Evolutionary conservation across 805 yeast genomes (phyloP), one percentile per base, ranked within the genome.

Genomic region (Candida arabinofermentans): DNA sequence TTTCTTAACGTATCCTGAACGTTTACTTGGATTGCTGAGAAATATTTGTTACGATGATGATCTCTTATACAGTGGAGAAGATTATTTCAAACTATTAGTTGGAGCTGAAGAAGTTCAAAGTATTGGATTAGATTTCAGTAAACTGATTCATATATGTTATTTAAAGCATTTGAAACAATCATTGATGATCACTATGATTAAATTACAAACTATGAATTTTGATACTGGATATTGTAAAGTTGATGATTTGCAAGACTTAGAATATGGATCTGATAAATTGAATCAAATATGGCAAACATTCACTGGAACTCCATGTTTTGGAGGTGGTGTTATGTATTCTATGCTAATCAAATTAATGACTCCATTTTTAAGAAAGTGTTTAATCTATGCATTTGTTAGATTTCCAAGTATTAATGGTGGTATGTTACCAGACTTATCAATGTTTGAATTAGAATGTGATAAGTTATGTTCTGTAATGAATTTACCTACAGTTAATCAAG

Each of bases 301-400:
- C 2, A 55, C 64, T 33, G 61, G 58, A 22, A 58, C 50, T 13
- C 44, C 47, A 0, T 43, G 50, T 43, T 57, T n/a, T 5, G 24
- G 12, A 7, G 69, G 77, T 0, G 40, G 56, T 24, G 65, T 74
- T 2, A 46, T 81, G 3, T 78, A 70, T 51, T 66, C 81, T 0
- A 69, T 83, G 75, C 35, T 81, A 17, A 57, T 72, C n/a, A 79
- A 76, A 51, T 60, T 80, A 1, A 58, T 72, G 8, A 74, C 83
- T 0, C 87, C 89, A 17, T 86, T 81, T 49, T 65, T 86, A 40
- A 68, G 95, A 48, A 74, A 77, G 50, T 66, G 78, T 13, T 73
- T 83, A 6, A 74, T 86, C 6, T 78, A 74, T 50, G 67, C 79
- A 0, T 70, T 62, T 54, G 75, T 78, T 21, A 60, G 66, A 30